These are phyloP conservation scores for Suhomyces sp. DNA, from an alignment of 805 yeast genomes.

Conservation along the genomic window DNA sequence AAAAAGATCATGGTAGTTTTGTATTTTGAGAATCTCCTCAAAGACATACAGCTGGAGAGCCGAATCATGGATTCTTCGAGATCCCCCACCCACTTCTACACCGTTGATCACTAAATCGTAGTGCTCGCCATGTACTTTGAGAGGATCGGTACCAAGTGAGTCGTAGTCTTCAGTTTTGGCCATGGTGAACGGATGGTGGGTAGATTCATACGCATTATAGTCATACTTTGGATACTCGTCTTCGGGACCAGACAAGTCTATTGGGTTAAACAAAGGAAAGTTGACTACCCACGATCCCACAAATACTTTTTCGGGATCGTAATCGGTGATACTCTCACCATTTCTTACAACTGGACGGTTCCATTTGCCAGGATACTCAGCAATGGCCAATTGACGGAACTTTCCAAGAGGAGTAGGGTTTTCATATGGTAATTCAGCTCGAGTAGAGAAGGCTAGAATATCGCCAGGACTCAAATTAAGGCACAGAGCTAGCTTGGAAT, in stretches of 20 bases:
- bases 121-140: slow-evolving; percentile 79
- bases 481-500: slow-evolving; percentile 11
- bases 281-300: slow-evolving; percentile 85
- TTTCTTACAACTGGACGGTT: slow-evolving; percentile 34
- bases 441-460: slow-evolving; percentile 72
- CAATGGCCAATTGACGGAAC: slow-evolving; percentile 71
- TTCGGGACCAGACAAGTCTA: slow-evolving; percentile 33
- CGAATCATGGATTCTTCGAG: slow-evolving; percentile 89
- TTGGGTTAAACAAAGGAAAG: slow-evolving; percentile 88
- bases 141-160: slow-evolving; percentile 50
- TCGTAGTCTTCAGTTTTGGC: slow-evolving; percentile 67
- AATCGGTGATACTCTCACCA: slow-evolving; percentile 14
- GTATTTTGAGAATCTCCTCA: slow-evolving; percentile 57
- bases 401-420: slow-evolving; percentile 95
- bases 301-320: slow-evolving; percentile 35
- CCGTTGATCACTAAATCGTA: slow-evolving; percentile 94
- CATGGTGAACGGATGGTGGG: slow-evolving; percentile 99
- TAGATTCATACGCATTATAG: slow-evolving; percentile 50
- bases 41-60: slow-evolving; percentile 72
- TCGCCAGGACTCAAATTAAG: slow-evolving; percentile 63
- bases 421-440: slow-evolving; percentile 70
- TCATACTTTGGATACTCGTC: slow-evolving; percentile 63
- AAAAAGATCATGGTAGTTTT: slow-evolving; percentile 60
- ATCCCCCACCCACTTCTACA: slow-evolving; percentile 96
- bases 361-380: slow-evolving; percentile 50